Evolutionary conservation across 202 grass and related monocot genomes (phyloP), one percentile per base, ranked within the genome.

Genomic region (Brachypodium distachyon): DNA sequence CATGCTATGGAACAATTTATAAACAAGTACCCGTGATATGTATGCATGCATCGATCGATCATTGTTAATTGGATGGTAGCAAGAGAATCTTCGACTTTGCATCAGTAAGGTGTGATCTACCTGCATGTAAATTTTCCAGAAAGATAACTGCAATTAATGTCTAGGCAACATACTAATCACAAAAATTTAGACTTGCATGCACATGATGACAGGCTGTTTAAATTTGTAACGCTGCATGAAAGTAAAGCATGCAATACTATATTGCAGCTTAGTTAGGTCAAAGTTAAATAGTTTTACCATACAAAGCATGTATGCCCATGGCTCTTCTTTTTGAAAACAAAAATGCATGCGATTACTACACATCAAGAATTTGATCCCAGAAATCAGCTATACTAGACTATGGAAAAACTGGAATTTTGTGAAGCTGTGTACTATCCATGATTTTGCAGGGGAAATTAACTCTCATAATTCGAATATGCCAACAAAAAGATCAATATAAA

Each of bases 161-260:
- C 25, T 66, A 0, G 19, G 5, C 3, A 47, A 43, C 5, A 29
- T 2, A 12, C 25, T 54, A 9, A 33, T 75, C 25, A 10, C 50
- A 58, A 18, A 17, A 27, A 74, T 18, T 55, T 25, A 64, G 26
- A 18, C 13, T 37, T 64, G 38, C 43, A 29, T 23, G 43, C 22
- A n/a, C n/a, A n/a, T n/a, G n/a, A n/a, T 12, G 31, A 7, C 7
- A 55, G 75, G 75, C 32, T 37, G 17, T 16, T 18, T 26, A 27
- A 9, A 54, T 68, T 68, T 68, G 25, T 68, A 68, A n/a, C n/a
- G 22, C 26, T 6, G n/a, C n/a, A 51, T 18, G 28, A 53, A 49
- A 25, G 56, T 10, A 54, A 69, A 65, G n/a, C 81, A 81, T 81
- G 86, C n/a, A 46, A 88, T 88, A 88, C 80, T 70, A 88, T 88